Base-by-base conservation (phyloP, 1,284 basidiomycete species). In the Ustilago esculenta region DNA sequence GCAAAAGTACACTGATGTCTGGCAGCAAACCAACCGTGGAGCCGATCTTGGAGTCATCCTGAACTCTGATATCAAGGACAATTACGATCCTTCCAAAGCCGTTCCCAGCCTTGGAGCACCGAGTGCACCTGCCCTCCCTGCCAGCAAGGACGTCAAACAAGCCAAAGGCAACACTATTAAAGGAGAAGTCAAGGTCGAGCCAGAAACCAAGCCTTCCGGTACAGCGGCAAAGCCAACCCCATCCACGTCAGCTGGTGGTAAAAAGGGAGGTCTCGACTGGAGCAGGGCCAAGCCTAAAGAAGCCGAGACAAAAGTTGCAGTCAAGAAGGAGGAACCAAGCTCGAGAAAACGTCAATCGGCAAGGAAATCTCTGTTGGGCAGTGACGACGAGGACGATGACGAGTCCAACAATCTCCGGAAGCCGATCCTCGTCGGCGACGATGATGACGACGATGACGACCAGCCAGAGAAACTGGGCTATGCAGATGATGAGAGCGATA, bases 341-440 rank as follows among this genome's bases (percentile, higher is more conserved):
- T 40, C 45, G 24, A 25, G 21, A 33, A 53, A 64, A 21, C 55
- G 55, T 34, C 33, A 34, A 29, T 47, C 55, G 4, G 48, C 45
- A 14, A 36, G 53, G n/a, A 58, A 56, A 34, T 51, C 61, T 11
- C 33, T 70, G 29, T 33, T 70, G 2, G 67, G 67, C 27, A 60
- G 57, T 30, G 72, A 73, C 17, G 71, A 71, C 27, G 73, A 73
- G 17, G 70, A 69, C 18, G 63, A 70, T 3, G 53, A 64, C 3
- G 64, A 73, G 4, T 36, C 36, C 14, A 33, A 23, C 24, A 54
- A 51, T 18, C 41, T 21, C 7, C 55, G 50, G 15, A 53, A 56
- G 35, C 39, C 46, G 0, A 47, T 54, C n/a, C 39, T 36, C 10
- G 17, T 56, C 17, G 51, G 58, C 25, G 54, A 49, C 14, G 64